Percentiles rank a stretch among this genome's conserved stretches.
Conservation (phyloP, 139 green algal species). For the Chlorella sp. region DNA sequence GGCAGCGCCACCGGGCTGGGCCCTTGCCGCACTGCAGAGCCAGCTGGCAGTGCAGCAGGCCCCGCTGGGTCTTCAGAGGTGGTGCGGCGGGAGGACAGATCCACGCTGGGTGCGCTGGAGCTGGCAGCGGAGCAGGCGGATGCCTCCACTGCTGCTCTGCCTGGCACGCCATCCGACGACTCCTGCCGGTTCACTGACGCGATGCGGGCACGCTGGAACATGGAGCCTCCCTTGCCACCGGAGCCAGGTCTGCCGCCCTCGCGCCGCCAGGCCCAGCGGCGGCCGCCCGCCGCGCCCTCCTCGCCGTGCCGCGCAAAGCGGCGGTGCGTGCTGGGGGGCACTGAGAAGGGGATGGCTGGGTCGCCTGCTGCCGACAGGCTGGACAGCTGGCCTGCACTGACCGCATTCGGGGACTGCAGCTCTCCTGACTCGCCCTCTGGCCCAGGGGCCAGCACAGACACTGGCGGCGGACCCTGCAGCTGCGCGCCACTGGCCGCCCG, state of each 20-base stretch:
- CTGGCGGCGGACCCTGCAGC: background rate
- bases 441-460: background rate
- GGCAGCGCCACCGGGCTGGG: background rate
- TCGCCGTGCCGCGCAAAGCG: slow-evolving; percentile 12
- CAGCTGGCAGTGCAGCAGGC: background rate
- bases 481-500: background rate
- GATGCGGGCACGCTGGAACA: slow-evolving; percentile 8
- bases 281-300: background rate
- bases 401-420: background rate
- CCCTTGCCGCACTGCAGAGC: background rate
- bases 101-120: background rate
- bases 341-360: slow-evolving; percentile 25
- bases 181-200: slow-evolving; percentile 6
- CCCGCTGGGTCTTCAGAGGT: background rate
- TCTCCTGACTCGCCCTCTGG: background rate
- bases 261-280: background rate
- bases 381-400: slow-evolving; percentile 15
- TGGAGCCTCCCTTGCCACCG: background rate
- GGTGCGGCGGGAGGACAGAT: background rate
- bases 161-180: background rate
- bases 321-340: slow-evolving; percentile 17
- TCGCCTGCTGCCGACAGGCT: slow-evolving; percentile 27
- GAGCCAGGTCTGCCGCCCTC: background rate
- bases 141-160: background rate
- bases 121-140: background rate